Evolutionary conservation across 2,329 filamentous ascomycete species (phyloP).

Genomic region (Colletotrichum sidae): DNA sequence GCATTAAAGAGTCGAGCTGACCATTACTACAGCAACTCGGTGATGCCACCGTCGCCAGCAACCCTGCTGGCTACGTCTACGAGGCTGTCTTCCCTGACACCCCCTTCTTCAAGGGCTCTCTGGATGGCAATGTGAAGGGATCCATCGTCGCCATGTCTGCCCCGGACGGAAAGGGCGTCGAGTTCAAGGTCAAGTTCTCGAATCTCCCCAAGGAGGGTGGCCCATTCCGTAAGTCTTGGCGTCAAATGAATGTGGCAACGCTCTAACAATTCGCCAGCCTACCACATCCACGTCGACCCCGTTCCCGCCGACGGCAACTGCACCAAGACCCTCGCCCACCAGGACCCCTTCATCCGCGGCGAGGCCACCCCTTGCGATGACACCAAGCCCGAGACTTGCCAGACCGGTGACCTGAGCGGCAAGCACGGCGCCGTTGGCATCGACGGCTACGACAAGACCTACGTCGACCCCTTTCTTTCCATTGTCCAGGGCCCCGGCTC

Average conservation of each 20-base stretch:
- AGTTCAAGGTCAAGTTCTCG: conserved; percentile 65
- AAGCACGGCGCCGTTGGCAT: conserved; percentile 72
- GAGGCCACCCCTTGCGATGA: conserved; percentile 71
- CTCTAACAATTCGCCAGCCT: conserved; percentile 59
- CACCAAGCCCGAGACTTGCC: conserved; percentile 70
- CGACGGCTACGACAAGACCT: conserved; percentile 61
- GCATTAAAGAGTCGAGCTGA: background rate
- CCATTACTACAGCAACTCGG: conserved; percentile 48
- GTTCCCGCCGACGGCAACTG: conserved; percentile 78
- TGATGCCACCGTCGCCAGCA: conserved; percentile 65
- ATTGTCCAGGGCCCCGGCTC: conserved; percentile 60
- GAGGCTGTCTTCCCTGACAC: conserved; percentile 66
- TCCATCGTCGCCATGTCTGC: conserved; percentile 59
- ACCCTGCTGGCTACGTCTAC: conserved; percentile 66
- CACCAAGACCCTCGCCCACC: conserved; percentile 73
- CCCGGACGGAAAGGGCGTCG: conserved; percentile 64
- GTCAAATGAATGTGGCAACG: background rate
- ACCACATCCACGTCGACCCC: conserved; percentile 77
- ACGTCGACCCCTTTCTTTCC: conserved; percentile 69
- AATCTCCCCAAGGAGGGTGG: conserved; percentile 69
- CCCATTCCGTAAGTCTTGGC: conserved; percentile 67
- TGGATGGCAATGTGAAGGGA: conserved; percentile 66
- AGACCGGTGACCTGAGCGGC: conserved; percentile 81
- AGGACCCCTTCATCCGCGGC: conserved; percentile 77
- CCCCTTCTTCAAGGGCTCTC: conserved; percentile 61